A percentile compares a stretch with the other conserved stretches of the same genome.
These are phyloP conservation scores for Paratinospora sagittata DNA, from an alignment of 164 flowering plant species.

Conservation along the genomic window DNA sequence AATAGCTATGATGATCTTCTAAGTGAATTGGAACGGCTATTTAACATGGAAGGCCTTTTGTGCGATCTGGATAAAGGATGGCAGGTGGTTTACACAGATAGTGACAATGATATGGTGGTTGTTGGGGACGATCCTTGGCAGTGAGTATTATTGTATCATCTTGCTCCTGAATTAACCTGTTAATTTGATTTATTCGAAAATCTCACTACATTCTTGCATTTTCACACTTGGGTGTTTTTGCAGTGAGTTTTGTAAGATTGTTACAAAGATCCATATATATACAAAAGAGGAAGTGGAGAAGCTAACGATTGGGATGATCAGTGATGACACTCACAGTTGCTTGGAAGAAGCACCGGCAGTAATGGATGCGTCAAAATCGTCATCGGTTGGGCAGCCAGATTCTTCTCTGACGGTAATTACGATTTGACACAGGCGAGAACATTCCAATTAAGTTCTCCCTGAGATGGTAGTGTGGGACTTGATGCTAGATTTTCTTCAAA, in stretches of 20 bases:
- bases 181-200: background rate
- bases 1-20: constrained; percentile 61
- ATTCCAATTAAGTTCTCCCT: background rate
- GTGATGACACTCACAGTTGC: constrained; percentile 78
- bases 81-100: constrained; percentile 81
- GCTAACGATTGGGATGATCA: constrained; percentile 47
- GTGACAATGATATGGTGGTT: constrained; percentile 79
- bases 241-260: constrained; percentile 80
- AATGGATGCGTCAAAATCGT: constrained; percentile 52
- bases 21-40: constrained; percentile 66
- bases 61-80: constrained; percentile 67
- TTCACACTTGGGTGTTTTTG: constrained; percentile 3
- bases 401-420: constrained; percentile 37
- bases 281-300: constrained; percentile 82
- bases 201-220: background rate
- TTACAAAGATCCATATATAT: constrained; percentile 65
- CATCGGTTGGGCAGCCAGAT: constrained; percentile 52
- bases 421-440: constrained; percentile 13
- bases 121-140: constrained; percentile 96
- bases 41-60: constrained; percentile 81
- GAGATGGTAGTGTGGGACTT: background rate
- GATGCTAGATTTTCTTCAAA: background rate
- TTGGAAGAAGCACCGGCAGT: constrained; percentile 64
- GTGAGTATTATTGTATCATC: constrained; percentile 40
- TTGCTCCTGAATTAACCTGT: background rate